Evolutionary conservation across 352 stramenopile species (phyloP).

Genomic region (Halophytophthora polymorphica): DNA sequence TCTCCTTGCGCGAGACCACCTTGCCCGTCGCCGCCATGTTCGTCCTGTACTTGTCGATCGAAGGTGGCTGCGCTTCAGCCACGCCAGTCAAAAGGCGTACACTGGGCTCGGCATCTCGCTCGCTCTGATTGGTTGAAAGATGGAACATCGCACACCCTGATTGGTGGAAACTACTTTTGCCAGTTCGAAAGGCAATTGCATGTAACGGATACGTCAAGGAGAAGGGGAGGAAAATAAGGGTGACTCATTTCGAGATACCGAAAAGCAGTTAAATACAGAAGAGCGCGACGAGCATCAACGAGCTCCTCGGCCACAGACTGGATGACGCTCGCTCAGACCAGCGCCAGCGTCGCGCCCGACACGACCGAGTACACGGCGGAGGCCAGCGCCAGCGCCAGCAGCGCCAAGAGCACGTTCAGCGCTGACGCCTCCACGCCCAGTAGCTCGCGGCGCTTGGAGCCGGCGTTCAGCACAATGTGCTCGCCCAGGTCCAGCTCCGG

Average conservation of each 20-base stretch:
- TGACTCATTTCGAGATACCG: background rate
- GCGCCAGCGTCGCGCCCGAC: conserved; percentile 14
- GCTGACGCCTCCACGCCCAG: conserved; percentile 19
- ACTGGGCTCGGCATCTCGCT: no score
- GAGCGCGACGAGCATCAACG: background rate
- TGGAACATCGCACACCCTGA: no score
- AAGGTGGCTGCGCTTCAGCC: no score
- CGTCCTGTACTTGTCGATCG: no score
- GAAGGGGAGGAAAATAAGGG: background rate
- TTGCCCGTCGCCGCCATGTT: conserved; percentile 7
- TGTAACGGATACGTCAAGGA: background rate
- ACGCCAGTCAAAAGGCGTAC: no score
- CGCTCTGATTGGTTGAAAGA: no score
- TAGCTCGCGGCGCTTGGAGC: conserved; percentile 26
- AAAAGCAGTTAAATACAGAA: background rate
- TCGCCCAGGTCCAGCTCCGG: conserved; percentile 53
- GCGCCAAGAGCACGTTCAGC: conserved; percentile 15
- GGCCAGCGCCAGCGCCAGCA: conserved; percentile 14
- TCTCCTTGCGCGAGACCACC: conserved; percentile 58
- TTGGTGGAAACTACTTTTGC: no score
- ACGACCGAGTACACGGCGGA: conserved; percentile 27
- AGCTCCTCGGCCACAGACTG: background rate
- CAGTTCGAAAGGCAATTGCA: no score
- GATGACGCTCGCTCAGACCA: conserved; percentile 6
- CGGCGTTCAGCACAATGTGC: conserved; percentile 51